Evolutionary conservation across 306 rosid genomes (phyloP).

Genomic region (Castanea sativa): DNA sequence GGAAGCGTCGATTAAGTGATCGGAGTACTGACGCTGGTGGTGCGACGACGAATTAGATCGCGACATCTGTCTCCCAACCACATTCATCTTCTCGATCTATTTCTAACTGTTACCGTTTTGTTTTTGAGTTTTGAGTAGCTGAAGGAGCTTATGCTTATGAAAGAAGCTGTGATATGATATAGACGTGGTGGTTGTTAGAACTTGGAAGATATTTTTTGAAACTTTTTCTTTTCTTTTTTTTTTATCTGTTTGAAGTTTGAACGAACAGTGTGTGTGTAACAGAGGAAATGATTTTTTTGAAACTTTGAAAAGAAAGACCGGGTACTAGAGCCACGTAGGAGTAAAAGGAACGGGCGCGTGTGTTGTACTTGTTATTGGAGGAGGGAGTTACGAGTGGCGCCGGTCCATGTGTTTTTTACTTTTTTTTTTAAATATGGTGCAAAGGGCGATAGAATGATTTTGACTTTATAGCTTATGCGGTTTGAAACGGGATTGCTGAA

Average conservation of each 20-base stretch:
- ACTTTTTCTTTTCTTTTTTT: neutral
- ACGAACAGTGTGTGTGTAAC: neutral
- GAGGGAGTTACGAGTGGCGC: too few relatives aligned
- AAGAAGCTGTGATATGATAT: too few relatives aligned
- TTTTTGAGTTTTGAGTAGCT: neutral
- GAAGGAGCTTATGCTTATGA: neutral
- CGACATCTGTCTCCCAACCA: slow-evolving; percentile 52
- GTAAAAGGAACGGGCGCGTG: too few relatives aligned
- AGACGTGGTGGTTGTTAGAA: neutral
- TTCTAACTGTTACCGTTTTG: neutral
- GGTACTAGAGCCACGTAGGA: neutral
- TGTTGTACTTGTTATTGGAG: too few relatives aligned
- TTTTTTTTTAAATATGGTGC: too few relatives aligned
- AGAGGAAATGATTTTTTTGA: slow-evolving; percentile 31
- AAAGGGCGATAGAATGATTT: too few relatives aligned
- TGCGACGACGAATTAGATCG: slow-evolving; percentile 53
- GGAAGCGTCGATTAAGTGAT: slow-evolving; percentile 46
- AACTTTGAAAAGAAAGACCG: slow-evolving; percentile 31
- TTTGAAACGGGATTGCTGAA: too few relatives aligned
- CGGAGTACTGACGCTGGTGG: slow-evolving; percentile 72
- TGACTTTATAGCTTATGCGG: too few relatives aligned
- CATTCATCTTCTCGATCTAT: slow-evolving; percentile 37
- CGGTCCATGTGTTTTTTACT: too few relatives aligned
- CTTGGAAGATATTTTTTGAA: neutral
- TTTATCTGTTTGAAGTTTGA: neutral